A percentile compares a stretch with the other conserved stretches of the same genome.
These are phyloP conservation scores for Elaphomyces granulatus DNA, from an alignment of 495 filamentous ascomycete species.

Conservation along the genomic window DNA sequence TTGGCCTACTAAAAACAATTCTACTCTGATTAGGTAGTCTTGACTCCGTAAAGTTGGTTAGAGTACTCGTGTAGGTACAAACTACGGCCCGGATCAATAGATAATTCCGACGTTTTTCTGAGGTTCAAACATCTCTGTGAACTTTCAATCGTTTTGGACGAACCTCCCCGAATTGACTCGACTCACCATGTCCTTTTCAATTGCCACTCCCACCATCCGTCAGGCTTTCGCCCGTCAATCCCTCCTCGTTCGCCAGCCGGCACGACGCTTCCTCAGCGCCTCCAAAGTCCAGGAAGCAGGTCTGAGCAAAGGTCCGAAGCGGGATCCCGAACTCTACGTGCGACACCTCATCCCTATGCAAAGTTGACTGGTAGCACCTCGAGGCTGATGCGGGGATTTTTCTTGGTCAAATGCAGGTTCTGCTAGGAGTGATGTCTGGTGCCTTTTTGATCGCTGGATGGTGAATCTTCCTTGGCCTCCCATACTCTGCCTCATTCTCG, in stretches of 20 bases:
- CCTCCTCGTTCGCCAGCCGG: constrained; percentile 23
- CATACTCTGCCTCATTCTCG: constrained; percentile 19
- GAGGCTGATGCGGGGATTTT: not conserved
- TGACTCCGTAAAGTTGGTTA: too few species aligned
- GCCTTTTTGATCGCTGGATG: constrained; percentile 78
- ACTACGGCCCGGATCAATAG: too few species aligned
- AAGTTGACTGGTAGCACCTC: too few species aligned
- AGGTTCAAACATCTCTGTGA: too few species aligned
- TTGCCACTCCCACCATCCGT: constrained; percentile 37
- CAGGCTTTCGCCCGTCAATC: constrained; percentile 14
- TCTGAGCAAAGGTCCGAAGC: constrained; percentile 52
- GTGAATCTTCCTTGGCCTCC: constrained; percentile 45
- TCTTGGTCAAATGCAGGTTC: constrained; percentile 41
- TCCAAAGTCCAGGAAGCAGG: constrained; percentile 34
- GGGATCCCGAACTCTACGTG: constrained; percentile 75
- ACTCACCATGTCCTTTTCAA: constrained; percentile 38
- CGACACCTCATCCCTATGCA: constrained; percentile 8
- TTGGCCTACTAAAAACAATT: too few species aligned
- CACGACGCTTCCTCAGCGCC: constrained; percentile 26
- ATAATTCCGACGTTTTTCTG: too few species aligned
- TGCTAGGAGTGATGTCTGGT: constrained; percentile 81
- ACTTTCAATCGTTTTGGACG: too few species aligned
- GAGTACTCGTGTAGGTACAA: too few species aligned
- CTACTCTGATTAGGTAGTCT: too few species aligned
- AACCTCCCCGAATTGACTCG: too few species aligned